Base-by-base conservation (phyloP, 768 basidiomycete species). In the Lentinus tigrinus region DNA sequence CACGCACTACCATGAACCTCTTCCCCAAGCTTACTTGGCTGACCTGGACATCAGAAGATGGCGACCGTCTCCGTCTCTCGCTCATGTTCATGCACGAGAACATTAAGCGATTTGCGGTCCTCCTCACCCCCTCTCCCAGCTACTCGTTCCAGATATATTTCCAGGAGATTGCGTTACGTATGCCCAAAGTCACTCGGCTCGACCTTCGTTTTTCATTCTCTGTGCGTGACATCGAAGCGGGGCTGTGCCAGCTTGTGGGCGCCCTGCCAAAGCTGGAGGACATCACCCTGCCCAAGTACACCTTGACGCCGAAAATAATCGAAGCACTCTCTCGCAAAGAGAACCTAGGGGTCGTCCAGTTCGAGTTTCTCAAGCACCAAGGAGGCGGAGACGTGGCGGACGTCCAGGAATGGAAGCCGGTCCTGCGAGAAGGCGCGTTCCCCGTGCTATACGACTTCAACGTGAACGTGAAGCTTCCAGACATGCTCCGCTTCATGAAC, bases 31-130 rank as follows among this genome's bases (percentile, higher is more conserved):
- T 85, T 56, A 77, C 78, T 39, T 74, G 75, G 3, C 72, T 89
- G 5, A 69, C 76, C 17, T 88, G 85, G 84, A 65, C 65, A 24
- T 69, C 69, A 7, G n/a, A 46, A 4, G 50, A 17, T n/a, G 21
- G 56, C 13, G 65, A 66, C 0, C 62, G 69, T n/a, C 63, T 74
- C 65, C 71, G 74, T 23, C 69, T 70, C 17, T 73, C 75, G 44
- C 76, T 82, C 24, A 64, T 86, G 52, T 87, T 88, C 70, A 84
- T 88, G 78, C 82, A 85, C 64, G 69, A 72, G 34, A 76, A 75
- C 47, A 71, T 88, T 56, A 81, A 74, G 59, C 58, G 71, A 39
- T 72, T 79, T 51, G 47, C 63, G 36, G 64, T 68, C n/a, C 43
- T 14, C n/a, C 58, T 73, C 11, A 7, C 50, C 8, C 70, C 71